Percentiles rank a stretch among this genome's conserved stretches.
These are phyloP conservation scores for Mycena metata DNA, from an alignment of 768 basidiomycete species.

Conservation along the genomic window DNA sequence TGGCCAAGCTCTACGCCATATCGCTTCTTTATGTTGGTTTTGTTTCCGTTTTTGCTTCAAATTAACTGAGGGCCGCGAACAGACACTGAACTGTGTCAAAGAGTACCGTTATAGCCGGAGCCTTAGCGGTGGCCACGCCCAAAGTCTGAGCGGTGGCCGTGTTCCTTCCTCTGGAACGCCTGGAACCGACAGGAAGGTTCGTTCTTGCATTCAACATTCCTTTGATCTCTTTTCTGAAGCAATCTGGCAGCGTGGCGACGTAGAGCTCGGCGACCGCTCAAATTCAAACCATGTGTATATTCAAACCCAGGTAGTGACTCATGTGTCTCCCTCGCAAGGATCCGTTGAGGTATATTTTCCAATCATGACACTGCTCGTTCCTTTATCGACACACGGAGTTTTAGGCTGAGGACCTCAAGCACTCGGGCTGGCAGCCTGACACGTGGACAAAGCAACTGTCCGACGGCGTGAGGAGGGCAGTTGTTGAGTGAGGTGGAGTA, in stretches of 20 bases:
- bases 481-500: no score
- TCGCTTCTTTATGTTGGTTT: slow-evolving; percentile 18
- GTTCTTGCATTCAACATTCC: neutral
- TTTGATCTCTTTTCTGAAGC: neutral
- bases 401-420: slow-evolving; percentile 23
- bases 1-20: slow-evolving; percentile 32
- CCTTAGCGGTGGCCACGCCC: slow-evolving; percentile 26
- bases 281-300: slow-evolving; percentile 27
- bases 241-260: slow-evolving; percentile 6
- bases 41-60: no score
- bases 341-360: slow-evolving; percentile 20
- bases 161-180: slow-evolving; percentile 24
- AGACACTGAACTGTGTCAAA: slow-evolving; percentile 32
- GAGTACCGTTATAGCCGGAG: slow-evolving; percentile 30
- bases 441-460: slow-evolving; percentile 20
- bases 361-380: neutral
- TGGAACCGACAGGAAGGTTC: slow-evolving; percentile 17
- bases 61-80: no score
- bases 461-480: no score
- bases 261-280: slow-evolving; percentile 26
- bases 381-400: no score
- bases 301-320: slow-evolving; percentile 31
- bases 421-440: slow-evolving; percentile 27
- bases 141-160: slow-evolving; percentile 20
- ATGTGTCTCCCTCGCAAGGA: slow-evolving; percentile 34